Evolutionary conservation across 345 rosid species (phyloP), one percentile per base, ranked within the genome.

Genomic region (Populus tremula): DNA sequence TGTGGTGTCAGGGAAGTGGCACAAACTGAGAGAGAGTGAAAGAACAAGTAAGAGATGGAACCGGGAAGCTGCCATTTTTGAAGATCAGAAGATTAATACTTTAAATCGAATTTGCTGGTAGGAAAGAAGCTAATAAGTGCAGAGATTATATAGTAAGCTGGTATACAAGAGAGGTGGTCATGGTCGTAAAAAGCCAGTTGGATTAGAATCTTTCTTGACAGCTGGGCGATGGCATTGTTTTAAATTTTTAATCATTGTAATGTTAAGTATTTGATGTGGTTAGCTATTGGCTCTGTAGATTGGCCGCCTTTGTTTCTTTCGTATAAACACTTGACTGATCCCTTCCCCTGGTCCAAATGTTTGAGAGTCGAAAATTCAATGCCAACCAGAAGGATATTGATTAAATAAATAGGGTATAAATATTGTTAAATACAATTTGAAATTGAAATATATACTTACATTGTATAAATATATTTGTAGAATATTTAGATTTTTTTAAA

Each of bases 11-110:
- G 93, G 86, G 59, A 88, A 84, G 76, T 91, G 35, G 73, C 77
- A 80, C 76, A 87, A 74, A 77, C 82, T 12, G 8, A 92, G 78
- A 56, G 78, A 71, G 67, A 91, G 79, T 69, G 90, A 81, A 69
- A 89, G 53, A 41, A 83, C 69, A 18, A 85, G 2, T 17, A 87
- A 43, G 6, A 82, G 36, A 76, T 68, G 63, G 7, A 82, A 78
- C 21, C 81, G 74, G 39, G 76, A 80, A 88, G 81, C 84, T 21
- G 33, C 45, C 67, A 50, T 50, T 20, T 6, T 65, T 41, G 35
- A 33, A 33, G 5, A 39, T 39, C 7, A 18, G 31, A 54, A 56
- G 39, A 41, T 23, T 2, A 27, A 27, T 27, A 2, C 23, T 13
- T 62, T 31, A 31, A 33, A 50, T 50, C 16, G 31, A 21, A 13